Evolutionary conservation across 306 rosid species (phyloP).

Genomic region (Prunus mongolica): DNA sequence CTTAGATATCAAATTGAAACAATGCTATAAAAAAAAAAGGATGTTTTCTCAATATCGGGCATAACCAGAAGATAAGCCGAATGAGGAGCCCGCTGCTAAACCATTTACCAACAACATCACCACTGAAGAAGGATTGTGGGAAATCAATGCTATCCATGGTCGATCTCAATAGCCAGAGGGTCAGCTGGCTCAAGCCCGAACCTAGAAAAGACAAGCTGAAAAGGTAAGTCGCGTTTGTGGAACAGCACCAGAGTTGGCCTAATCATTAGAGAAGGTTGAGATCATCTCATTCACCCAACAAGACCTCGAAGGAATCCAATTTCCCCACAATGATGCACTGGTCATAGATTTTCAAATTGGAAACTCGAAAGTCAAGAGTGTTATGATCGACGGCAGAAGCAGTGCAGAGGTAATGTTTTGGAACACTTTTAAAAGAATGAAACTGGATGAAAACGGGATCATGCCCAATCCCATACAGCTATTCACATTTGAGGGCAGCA

Average conservation of each 20-base stretch:
- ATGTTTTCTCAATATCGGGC: too few relatives aligned
- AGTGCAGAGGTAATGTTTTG: rapidly evolving
- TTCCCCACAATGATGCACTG: too few relatives aligned
- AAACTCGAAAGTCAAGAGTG: not conserved
- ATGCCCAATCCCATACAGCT: not conserved
- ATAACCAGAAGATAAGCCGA: rapidly evolving
- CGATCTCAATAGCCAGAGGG: not conserved
- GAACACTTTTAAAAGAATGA: not conserved
- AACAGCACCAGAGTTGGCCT: too few relatives aligned
- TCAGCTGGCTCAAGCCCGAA: rapidly evolving
- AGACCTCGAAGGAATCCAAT: too few relatives aligned
- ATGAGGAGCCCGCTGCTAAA: rapidly evolving
- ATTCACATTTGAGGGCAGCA: not conserved
- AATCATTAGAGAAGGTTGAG: too few relatives aligned
- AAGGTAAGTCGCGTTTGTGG: too few relatives aligned
- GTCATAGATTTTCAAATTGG: too few relatives aligned
- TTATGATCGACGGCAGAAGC: not conserved
- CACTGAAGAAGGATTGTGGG: rapidly evolving
- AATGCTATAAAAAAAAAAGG: too few relatives aligned
- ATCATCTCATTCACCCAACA: too few relatives aligned
- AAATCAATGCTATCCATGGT: not conserved
- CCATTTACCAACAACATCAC: not conserved
- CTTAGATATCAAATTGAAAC: too few relatives aligned
- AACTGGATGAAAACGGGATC: not conserved
- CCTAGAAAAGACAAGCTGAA: not conserved